These are phyloP conservation scores for Talaromyces borbonicus DNA, from an alignment of 495 filamentous ascomycete genomes.

Conservation along the genomic window DNA sequence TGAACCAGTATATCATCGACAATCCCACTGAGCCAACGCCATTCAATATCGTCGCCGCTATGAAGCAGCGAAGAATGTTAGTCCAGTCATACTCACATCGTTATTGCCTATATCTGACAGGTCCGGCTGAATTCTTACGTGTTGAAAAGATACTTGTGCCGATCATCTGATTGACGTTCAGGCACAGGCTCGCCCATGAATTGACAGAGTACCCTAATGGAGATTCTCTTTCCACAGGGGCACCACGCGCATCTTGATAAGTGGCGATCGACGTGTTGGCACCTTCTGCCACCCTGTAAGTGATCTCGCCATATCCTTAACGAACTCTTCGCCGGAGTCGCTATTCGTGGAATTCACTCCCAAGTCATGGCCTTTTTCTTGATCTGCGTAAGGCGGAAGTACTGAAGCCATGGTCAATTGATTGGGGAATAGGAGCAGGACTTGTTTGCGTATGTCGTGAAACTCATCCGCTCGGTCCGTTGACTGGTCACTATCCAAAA, in stretches of 20 bases:
- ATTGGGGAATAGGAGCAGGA: not conserved
- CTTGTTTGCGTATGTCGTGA: not conserved
- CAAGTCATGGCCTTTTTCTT: conserved; percentile 4
- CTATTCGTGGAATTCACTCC: not conserved
- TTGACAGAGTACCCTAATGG: conserved; percentile 52
- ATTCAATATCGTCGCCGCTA: conserved; percentile 45
- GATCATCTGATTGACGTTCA: conserved; percentile 58
- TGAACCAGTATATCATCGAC: conserved; percentile 48
- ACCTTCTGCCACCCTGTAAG: conserved; percentile 22
- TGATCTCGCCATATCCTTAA: conserved; percentile 5
- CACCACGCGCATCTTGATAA: conserved; percentile 54
- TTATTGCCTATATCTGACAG: too few relatives aligned
- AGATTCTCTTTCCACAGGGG: conserved; percentile 49
- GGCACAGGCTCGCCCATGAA: conserved; percentile 43
- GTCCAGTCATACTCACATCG: not conserved
- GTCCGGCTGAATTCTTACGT: conserved; percentile 26
- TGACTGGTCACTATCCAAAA: not conserved
- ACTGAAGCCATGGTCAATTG: conserved; percentile 6
- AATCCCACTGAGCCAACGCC: conserved; percentile 52
- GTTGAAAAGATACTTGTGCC: conserved; percentile 59
- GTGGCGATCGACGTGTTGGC: conserved; percentile 45
- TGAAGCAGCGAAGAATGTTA: not conserved
- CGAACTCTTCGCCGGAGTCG: not conserved
- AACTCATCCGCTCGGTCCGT: not conserved
- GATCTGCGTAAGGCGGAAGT: conserved; percentile 5